Percentiles rank a stretch among this genome's conserved stretches.
Conservation (phyloP, 257 asterid genomes). For the Penstemon davidsonii region DNA sequence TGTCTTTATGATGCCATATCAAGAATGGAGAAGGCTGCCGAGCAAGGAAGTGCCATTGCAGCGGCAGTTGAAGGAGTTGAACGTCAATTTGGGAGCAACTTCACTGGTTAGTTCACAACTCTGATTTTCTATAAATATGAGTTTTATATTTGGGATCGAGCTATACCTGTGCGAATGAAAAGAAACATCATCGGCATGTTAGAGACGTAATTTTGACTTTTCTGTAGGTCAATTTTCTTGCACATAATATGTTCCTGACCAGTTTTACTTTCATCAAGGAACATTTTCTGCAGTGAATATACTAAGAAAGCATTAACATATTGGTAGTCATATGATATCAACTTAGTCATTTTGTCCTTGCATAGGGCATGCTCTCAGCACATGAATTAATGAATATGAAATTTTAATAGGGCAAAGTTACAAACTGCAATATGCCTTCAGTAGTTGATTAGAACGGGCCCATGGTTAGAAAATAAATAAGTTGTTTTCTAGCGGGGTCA, state of each 20-base stretch:
- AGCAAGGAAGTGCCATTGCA: conserved; percentile 96
- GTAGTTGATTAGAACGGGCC: neutral
- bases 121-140: conserved; percentile 10
- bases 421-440: neutral
- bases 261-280: conserved; percentile 19
- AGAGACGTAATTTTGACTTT: conserved; percentile 11
- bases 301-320: neutral
- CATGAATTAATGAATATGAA: neutral
- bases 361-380: neutral
- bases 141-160: conserved; percentile 9
- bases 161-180: neutral
- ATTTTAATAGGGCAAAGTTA: neutral
- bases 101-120: conserved; percentile 61
- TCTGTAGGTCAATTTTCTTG: neutral
- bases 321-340: neutral
- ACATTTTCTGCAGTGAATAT: neutral
- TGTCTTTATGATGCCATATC: conserved; percentile 97
- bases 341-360: neutral
- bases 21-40: conserved; percentile 98
- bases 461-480: neutral
- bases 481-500: neutral
- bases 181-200: neutral
- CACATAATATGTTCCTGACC: neutral
- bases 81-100: conserved; percentile 83
- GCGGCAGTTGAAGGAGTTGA: conserved; percentile 99